These are phyloP conservation scores for Trichoderma asperellum DNA, from an alignment of 2,329 filamentous ascomycete genomes.

Conservation along the genomic window DNA sequence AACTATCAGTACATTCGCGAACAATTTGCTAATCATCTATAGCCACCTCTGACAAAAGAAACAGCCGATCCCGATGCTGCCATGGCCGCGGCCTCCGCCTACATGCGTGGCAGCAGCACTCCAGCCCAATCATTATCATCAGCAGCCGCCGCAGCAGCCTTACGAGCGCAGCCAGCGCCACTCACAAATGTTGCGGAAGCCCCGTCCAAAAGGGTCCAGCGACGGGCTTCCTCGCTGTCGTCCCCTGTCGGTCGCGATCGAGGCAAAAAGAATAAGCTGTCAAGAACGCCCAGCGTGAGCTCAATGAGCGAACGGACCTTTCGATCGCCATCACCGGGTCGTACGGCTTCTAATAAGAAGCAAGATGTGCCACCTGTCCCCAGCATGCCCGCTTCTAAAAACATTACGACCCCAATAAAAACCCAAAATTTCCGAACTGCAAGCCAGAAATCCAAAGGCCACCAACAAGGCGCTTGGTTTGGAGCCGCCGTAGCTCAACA, in stretches of 20 bases:
- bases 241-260: constrained; percentile 61
- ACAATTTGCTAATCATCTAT: constrained; percentile 29
- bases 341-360: constrained; percentile 45
- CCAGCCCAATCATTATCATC: constrained; percentile 72
- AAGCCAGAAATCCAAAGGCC: constrained; percentile 54
- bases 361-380: constrained; percentile 74
- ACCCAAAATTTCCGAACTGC: constrained; percentile 57
- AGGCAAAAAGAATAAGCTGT: constrained; percentile 53
- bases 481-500: constrained; percentile 50
- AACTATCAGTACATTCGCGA: no score
- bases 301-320: constrained; percentile 93
- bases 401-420: constrained; percentile 46
- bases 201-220: constrained; percentile 82
- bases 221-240: constrained; percentile 72
- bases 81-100: constrained; percentile 80
- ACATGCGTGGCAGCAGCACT: constrained; percentile 62
- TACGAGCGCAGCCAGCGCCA: constrained; percentile 75
- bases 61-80: constrained; percentile 74
- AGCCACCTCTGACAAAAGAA: constrained; percentile 63
- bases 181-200: constrained; percentile 81
- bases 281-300: constrained; percentile 69
- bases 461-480: constrained; percentile 54
- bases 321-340: constrained; percentile 69
- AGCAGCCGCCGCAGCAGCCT: constrained; percentile 82
- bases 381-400: constrained; percentile 57